phyloP scores from a whole-genome alignment of 257 asterid genomes.

The Plantago major region DNA sequence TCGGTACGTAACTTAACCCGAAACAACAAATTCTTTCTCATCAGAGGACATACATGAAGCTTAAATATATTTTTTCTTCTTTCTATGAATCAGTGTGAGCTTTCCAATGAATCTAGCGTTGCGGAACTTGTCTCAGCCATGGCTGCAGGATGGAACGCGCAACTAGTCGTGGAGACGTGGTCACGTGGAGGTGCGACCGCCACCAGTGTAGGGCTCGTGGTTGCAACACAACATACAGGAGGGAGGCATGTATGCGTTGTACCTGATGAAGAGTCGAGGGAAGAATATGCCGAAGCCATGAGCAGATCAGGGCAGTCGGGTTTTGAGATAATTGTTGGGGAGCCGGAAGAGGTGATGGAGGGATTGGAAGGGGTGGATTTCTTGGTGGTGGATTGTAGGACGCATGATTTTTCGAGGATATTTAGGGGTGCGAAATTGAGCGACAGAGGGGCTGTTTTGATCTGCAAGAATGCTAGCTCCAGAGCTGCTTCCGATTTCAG shows the following conservation, averaged over 20 bases:
- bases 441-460: conserved; percentile 66
- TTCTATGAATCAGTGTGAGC: conserved; percentile 39
- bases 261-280: conserved; percentile 46
- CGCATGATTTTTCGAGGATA: conserved; percentile 38
- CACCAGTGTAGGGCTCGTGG: conserved; percentile 67
- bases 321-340: conserved; percentile 36
- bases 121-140: conserved; percentile 74
- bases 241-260: conserved; percentile 74
- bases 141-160: conserved; percentile 94
- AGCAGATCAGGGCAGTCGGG: conserved; percentile 35
- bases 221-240: conserved; percentile 59
- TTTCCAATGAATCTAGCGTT: conserved; percentile 45
- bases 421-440: conserved; percentile 61
- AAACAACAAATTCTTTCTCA: neutral
- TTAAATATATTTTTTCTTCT: neutral
- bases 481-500: conserved; percentile 40
- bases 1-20: conserved; percentile 40
- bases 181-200: conserved; percentile 54
- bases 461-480: conserved; percentile 69
- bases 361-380: conserved; percentile 56
- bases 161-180: conserved; percentile 81
- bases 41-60: neutral
- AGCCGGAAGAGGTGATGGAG: conserved; percentile 38
- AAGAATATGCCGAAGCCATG: conserved; percentile 42
- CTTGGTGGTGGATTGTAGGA: conserved; percentile 57